phyloP scores from a whole-genome alignment of 306 rosid species.

The Alnus rubra region DNA sequence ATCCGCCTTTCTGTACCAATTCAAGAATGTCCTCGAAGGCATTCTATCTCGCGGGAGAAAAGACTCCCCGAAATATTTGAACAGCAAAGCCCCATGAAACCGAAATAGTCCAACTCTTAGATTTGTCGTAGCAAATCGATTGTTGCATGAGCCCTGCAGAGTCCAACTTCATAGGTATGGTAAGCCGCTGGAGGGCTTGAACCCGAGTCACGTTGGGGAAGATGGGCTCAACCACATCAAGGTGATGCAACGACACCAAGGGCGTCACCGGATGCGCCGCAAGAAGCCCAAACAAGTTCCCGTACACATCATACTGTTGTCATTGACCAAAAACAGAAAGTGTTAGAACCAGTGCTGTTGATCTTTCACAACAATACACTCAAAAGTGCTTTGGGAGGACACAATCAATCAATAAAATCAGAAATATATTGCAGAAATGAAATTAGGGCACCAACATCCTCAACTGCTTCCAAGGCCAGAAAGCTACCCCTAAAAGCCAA shows the following conservation, averaged over 20 bases:
- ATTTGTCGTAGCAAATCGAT: constrained; percentile 77
- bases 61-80: constrained; percentile 79
- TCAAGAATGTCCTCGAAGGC: constrained; percentile 93
- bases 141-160: constrained; percentile 91
- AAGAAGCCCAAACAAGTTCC: constrained; percentile 91
- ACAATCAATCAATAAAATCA: background rate
- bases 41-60: constrained; percentile 85
- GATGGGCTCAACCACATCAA: constrained; percentile 94
- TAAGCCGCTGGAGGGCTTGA: constrained; percentile 71
- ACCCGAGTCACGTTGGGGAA: constrained; percentile 73
- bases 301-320: constrained; percentile 89
- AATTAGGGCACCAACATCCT: background rate
- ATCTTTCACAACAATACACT: background rate
- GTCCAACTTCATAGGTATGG: constrained; percentile 69
- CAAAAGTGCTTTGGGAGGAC: background rate
- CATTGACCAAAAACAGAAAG: constrained; percentile 10
- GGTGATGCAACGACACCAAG: constrained; percentile 90
- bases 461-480: background rate
- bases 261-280: constrained; percentile 95
- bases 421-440: background rate
- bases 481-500: background rate
- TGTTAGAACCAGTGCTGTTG: constrained; percentile 10
- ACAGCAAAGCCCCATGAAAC: constrained; percentile 95
- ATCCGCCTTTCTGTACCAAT: constrained; percentile 92
- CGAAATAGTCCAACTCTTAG: constrained; percentile 72